Base-by-base conservation (phyloP, 2,329 filamentous ascomycete genomes). In the Colletotrichum tabaci region DNA sequence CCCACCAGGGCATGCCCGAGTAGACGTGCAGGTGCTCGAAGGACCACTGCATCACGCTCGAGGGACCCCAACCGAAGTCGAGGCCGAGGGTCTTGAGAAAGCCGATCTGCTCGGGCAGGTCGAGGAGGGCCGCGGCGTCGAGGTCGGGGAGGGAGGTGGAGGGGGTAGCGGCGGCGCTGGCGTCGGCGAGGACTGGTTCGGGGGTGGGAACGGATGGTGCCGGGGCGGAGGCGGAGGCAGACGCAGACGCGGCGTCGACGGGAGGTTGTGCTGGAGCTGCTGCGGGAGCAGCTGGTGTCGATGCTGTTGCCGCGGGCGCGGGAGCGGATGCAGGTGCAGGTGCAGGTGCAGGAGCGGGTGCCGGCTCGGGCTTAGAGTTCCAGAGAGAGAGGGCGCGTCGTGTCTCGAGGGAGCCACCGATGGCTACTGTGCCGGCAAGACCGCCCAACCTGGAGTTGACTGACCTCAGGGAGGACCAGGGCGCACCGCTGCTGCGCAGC, bases 11-110 rank as follows among this genome's bases (percentile, higher is more conserved):
- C 66, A 94, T 82, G 46, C 92, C 94, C 2, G 81, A 84, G 76
- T 88, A 92, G 73, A 98, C 86, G 82, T 99, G 94, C 50, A 97
- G 79, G 79, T 96, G 91, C 85, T 99, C 96, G 13, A 98, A 83
- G 3, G 89, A 26, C 87, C 88, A 95, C 83, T 98, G 88, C 81
- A 96, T 90, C 18, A 90, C 75, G 4, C 91, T 84, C 0, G 95
- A 94, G 6, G 93, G 90, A 18, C 96, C 96, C 85, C 86, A 95
- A 79, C 96, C 95, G 77, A 92, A 98, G 77, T 98, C 94, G 26
- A 99, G 85, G 4, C 96, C 96, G 13, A 98, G 86, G 8, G 90
- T 87, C 76, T 93, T 90, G 70, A 99, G 85, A 78, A 95, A 98
- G 73, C 96, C 96, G 70, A 97, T 89, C 61, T 90, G 86, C 77